A percentile compares a stretch with the other conserved stretches of the same genome.
phyloP scores from a whole-genome alignment of 352 stramenopile genomes.

The Pythium biforme region DNA sequence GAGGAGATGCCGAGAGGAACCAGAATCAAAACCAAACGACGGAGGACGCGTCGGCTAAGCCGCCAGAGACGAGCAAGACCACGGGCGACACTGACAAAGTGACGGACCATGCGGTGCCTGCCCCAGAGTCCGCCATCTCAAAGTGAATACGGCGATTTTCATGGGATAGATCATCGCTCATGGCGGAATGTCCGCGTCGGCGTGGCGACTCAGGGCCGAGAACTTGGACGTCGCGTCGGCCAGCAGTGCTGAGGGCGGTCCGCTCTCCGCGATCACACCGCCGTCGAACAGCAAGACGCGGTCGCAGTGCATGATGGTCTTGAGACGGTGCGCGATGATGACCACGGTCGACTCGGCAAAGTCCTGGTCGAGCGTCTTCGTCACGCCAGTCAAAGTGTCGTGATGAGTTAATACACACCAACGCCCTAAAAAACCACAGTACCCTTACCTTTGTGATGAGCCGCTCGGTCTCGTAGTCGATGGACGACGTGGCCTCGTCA shows the following conservation, averaged over 20 bases:
- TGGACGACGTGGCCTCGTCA: slow-evolving; percentile 88
- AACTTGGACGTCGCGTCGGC: slow-evolving; percentile 44
- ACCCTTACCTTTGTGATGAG: slow-evolving; percentile 79
- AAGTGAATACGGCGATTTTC: too few relatives aligned
- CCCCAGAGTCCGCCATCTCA: neutral
- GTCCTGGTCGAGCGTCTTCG: slow-evolving; percentile 86
- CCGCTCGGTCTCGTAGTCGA: slow-evolving; percentile 89
- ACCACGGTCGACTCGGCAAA: slow-evolving; percentile 95
- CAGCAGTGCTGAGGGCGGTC: slow-evolving; percentile 36
- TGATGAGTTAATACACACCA: too few relatives aligned
- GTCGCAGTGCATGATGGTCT: slow-evolving; percentile 96
- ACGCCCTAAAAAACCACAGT: too few relatives aligned
- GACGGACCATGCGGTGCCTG: too few relatives aligned
- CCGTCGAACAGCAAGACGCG: slow-evolving; percentile 69
- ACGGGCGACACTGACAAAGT: neutral
- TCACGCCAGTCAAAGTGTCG: neutral
- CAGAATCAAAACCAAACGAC: neutral
- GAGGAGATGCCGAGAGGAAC: neutral
- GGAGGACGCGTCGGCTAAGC: neutral
- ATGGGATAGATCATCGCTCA: neutral
- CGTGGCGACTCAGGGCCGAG: slow-evolving; percentile 30
- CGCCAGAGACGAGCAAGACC: neutral
- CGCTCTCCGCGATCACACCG: slow-evolving; percentile 52
- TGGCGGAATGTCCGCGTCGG: neutral
- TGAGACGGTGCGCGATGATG: slow-evolving; percentile 96